phyloP scores from a whole-genome alignment of 768 basidiomycete genomes.

The Collybia nuda region DNA sequence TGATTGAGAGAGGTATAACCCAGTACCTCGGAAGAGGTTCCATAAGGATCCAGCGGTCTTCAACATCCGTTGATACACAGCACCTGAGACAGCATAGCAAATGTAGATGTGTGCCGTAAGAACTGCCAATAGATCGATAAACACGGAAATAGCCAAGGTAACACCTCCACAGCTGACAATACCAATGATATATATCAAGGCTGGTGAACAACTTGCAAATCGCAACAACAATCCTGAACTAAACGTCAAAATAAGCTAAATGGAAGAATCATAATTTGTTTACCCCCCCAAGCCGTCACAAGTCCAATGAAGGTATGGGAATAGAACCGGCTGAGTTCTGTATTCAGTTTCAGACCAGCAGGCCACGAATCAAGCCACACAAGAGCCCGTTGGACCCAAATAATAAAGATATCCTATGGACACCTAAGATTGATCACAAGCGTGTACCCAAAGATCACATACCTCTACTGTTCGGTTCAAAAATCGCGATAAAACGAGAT shows the following conservation, averaged over 20 bases:
- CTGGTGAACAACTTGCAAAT: constrained; percentile 25
- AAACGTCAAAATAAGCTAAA: neutral
- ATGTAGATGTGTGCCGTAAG: constrained; percentile 72
- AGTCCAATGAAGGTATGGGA: constrained; percentile 68
- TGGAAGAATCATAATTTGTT: constrained; percentile 23
- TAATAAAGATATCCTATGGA: constrained; percentile 40
- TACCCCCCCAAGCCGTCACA: constrained; percentile 73
- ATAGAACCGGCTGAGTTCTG: constrained; percentile 86
- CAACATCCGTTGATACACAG: constrained; percentile 62
- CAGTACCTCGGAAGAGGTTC: constrained; percentile 85
- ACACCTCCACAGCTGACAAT: constrained; percentile 44
- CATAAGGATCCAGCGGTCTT: constrained; percentile 67
- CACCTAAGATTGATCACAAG: neutral
- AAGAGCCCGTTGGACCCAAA: constrained; percentile 51
- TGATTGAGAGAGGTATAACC: neutral
- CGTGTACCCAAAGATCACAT: neutral
- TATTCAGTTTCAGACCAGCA: constrained; percentile 93
- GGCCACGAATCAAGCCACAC: constrained; percentile 95
- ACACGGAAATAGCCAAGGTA: constrained; percentile 66
- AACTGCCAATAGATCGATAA: constrained; percentile 64
- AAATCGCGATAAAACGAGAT: constrained; percentile 40
- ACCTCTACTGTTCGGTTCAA: constrained; percentile 42
- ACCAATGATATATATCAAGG: constrained; percentile 33
- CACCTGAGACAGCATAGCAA: constrained; percentile 63
- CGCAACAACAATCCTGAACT: constrained; percentile 21